phyloP scores from a whole-genome alignment of 257 asterid genomes.

The Solanum chiquidenum region DNA sequence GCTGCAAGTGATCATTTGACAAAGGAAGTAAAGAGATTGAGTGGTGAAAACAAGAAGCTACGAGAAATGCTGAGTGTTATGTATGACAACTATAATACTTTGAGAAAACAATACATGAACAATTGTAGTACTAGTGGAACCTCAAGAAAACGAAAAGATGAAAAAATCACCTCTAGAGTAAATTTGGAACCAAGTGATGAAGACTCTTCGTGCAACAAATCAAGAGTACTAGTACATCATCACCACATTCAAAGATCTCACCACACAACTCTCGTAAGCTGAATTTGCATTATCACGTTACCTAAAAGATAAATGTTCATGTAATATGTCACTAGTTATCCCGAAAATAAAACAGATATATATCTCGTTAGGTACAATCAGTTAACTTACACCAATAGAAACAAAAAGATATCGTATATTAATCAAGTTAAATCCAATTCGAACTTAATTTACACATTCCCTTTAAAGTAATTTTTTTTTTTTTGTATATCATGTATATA shows the following conservation, averaged over 20 bases:
- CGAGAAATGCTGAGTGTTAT: constrained; percentile 42
- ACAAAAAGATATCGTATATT: no score
- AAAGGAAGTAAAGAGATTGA: constrained; percentile 58
- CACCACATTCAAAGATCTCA: constrained; percentile 43
- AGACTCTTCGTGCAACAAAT: constrained; percentile 51
- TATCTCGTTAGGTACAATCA: no score
- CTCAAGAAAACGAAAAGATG: constrained; percentile 8
- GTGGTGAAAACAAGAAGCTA: constrained; percentile 69
- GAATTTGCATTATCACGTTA: neutral
- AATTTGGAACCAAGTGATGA: constrained; percentile 53
- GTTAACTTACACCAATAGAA: no score
- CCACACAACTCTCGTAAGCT: constrained; percentile 51
- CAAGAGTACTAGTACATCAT: constrained; percentile 14
- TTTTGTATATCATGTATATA: neutral
- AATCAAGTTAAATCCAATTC: neutral
- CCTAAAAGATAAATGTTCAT: neutral
- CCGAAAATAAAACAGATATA: no score
- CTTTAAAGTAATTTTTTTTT: no score
- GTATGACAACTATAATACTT: constrained; percentile 59
- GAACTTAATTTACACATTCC: neutral
- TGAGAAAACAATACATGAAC: constrained; percentile 33
- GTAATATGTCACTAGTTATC: neutral
- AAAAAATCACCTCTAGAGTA: neutral
- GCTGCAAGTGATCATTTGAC: constrained; percentile 37
- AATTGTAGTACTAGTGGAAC: constrained; percentile 4